Evolutionary conservation across 257 asterid species (phyloP).

Genomic region (Rehmannia glutinosa): DNA sequence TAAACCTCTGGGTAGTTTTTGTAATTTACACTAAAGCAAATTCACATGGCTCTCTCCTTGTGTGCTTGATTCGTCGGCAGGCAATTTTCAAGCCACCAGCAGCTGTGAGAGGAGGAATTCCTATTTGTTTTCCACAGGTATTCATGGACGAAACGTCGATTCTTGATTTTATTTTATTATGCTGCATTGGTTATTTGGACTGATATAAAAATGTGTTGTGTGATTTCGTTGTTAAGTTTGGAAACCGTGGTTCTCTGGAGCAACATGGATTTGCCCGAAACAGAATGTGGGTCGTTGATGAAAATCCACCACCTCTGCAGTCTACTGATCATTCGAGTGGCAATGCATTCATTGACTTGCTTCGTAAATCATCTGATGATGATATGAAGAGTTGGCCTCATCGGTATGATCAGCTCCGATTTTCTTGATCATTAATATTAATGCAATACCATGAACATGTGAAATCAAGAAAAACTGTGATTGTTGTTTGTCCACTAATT

Average conservation of each 20-base stretch:
- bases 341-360: constrained; percentile 53
- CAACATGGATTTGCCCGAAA: constrained; percentile 89
- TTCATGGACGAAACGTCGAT: not conserved
- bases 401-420: constrained; percentile 30
- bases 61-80: constrained; percentile 28
- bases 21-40: too few relatives aligned
- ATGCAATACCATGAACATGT: too few relatives aligned
- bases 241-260: constrained; percentile 72
- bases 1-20: not conserved
- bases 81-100: constrained; percentile 75
- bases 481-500: not conserved
- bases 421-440: too few relatives aligned
- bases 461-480: not conserved
- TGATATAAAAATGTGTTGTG: constrained; percentile 4
- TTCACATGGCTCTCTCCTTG: too few relatives aligned
- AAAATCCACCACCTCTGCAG: constrained; percentile 60
- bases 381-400: constrained; percentile 84
- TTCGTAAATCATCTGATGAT: constrained; percentile 67
- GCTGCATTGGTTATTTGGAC: not conserved
- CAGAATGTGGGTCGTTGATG: constrained; percentile 66
- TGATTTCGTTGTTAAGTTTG: constrained; percentile 40
- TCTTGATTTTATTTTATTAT: not conserved
- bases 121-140: constrained; percentile 93
- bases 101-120: constrained; percentile 89
- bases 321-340: constrained; percentile 35